Evolutionary conservation across 257 asterid species (phyloP), one percentile per base, ranked within the genome.

Genomic region (Plantago ovata): DNA sequence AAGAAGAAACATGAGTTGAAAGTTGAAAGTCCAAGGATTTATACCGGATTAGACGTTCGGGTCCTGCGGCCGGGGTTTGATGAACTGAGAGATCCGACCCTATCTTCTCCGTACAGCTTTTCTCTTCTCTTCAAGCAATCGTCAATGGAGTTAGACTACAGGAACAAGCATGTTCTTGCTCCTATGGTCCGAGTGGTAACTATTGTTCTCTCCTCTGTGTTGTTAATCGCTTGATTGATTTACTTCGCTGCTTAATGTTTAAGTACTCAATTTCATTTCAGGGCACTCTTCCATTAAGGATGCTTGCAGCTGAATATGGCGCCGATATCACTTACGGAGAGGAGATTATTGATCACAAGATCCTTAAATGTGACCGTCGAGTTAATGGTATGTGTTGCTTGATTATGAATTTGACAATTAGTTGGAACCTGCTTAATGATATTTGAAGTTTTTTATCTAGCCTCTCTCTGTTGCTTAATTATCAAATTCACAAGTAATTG

Each of bases 121-220:
- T n/a, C n/a, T n/a, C n/a, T n/a, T n/a, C n/a, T n/a, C n/a, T n/a
- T n/a, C n/a, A n/a, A n/a, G n/a, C n/a, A n/a, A n/a, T n/a, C n/a
- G n/a, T n/a, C 13, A 10, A 73, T 72, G 78, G 73, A 44, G 69
- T 80, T 87, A 58, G 92, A 85, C 56, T 87, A 83, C 66, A 70
- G 83, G 67, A 72, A 81, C 80, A 92, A 92, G 83, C 92, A 72
- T 18, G 82, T 88, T 39, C 84, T 92, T 71, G 98, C 96, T 19
- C 98, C 95, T 3, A 92, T 87, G 98, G 98, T 87, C 66, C 83
- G 96, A 73, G 86, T 83, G 49, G 98, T 91, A 69, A 78, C 96
- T 72, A 38, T 53, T 23, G 3, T 56, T 42, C n/a, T 49, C 14
- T 18, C 23, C 22, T 49, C 15, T 5, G 18, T 16, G 23, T 14